Evolutionary conservation across 2,329 filamentous ascomycete species (phyloP).

Genomic region (Metarhizium humberi): DNA sequence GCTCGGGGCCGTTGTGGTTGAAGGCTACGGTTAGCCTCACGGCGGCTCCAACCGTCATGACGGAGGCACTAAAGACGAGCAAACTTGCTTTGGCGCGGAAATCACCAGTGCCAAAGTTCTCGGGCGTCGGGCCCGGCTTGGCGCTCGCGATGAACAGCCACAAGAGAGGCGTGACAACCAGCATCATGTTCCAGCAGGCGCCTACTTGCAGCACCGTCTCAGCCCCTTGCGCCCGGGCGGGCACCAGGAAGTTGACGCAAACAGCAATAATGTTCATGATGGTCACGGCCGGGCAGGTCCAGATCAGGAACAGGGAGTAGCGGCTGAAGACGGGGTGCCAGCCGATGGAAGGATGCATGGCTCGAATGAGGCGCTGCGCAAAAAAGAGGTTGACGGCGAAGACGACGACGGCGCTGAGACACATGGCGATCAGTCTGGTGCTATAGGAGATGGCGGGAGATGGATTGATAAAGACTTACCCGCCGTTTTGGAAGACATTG

Average conservation of each 20-base stretch:
- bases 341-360: constrained; percentile 25
- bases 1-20: constrained; percentile 10
- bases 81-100: constrained; percentile 19
- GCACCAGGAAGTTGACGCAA: constrained; percentile 15
- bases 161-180: constrained; percentile 13
- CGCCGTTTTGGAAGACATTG: constrained; percentile 26
- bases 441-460: background rate
- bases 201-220: constrained; percentile 12
- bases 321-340: constrained; percentile 22
- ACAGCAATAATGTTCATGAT: constrained; percentile 21
- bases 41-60: constrained; percentile 12
- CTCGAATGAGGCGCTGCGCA: constrained; percentile 27
- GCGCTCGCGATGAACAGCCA: constrained; percentile 14
- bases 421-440: background rate
- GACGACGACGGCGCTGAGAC: constrained; percentile 20
- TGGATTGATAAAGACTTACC: constrained; percentile 9
- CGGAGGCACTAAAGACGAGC: constrained; percentile 12
- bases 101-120: constrained; percentile 23
- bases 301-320: constrained; percentile 12
- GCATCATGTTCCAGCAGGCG: constrained; percentile 13
- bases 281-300: constrained; percentile 19
- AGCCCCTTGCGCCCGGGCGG: background rate
- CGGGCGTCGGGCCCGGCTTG: constrained; percentile 17
- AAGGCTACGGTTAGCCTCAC: constrained; percentile 16
- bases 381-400: constrained; percentile 30